Evolutionary conservation across 2,329 filamentous ascomycete species (phyloP), one percentile per base, ranked within the genome.

Genomic region (Fusarium sp.): DNA sequence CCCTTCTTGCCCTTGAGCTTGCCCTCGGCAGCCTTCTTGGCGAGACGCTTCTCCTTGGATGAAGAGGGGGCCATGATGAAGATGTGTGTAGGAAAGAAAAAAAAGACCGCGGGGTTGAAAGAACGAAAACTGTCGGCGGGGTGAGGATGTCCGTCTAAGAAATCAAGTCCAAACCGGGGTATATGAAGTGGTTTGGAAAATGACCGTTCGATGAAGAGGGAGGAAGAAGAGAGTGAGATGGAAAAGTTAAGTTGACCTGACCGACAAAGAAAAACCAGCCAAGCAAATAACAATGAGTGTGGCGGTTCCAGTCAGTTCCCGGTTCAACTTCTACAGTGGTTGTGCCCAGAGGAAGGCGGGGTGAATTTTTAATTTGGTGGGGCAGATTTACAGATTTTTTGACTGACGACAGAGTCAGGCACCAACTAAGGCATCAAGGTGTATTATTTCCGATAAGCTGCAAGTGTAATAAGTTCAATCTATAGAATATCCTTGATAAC

Each of bases 31-130:
- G 89, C 89, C 87, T 91, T 91, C 87, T 92, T 92, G 67, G 91
- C 91, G 75, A 92, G 87, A 83, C 91, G 87, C 87, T 92, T 92
- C 78, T 92, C 90, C 84, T 93, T 93, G 81, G 91, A 91, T 72
- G 90, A 85, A 71, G 91, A 92, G 80, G 91, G 87, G 70, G 81
- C 77, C 90, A 92, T 92, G 63, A 61, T 67, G 63, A 72, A 38
- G 52, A 66, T 50, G 46, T 54, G 64, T 67, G 57, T 50, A 62
- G 28, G 47, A 35, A 44, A 62, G 64, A 25, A 62, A 66, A 67
- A 67, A 76, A 60, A 62, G 66, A 76, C 63, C 65, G 77, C 70
- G 75, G 77, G 77, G 77, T 78, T 72, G 71, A 76, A 72, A 66
- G 71, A 75, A 72, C 70, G 74, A 72, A 64, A 69, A 67, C 67